Base-by-base conservation (phyloP, 192 early-diverging fungal species). In the Backusella mclennaniae region DNA sequence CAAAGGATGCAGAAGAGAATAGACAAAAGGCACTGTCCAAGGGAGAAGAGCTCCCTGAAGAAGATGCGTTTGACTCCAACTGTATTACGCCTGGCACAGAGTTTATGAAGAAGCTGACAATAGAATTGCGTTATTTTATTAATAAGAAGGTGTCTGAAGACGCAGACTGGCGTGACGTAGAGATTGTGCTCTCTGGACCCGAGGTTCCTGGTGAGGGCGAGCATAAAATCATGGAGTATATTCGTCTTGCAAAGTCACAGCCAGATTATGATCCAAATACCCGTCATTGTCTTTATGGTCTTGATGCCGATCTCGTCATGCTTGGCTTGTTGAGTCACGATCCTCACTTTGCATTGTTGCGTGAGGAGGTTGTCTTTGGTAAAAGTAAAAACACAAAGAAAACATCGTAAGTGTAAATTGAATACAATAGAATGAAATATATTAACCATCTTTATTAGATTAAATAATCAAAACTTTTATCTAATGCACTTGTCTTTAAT, bases 171-270 rank as follows among this genome's bases (percentile, higher is more conserved):
- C 89, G 89, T 79, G 86, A 92, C 73, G 91, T 97, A 41, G 91
- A 97, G 84, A 90, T 99, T 49, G 90, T 99, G 69, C 87, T 99
- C 4, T 98, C 96, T 38, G 98, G 96, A 33, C 96, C 95, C 41
- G 93, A 93, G 56, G 96, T 98, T 0, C 97, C 97, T 17, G 98
- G 98, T 67, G 98, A 99, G 84, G 98, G 98, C 67, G 98, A 99
- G 85, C 98, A 99, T 87, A 99, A 99, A 83, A 98, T 99, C 74
- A 98, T 99, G 98, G 98, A 99, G 82, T 99, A 93, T 73, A 97
- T 99, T 73, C 94, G 98, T 44, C 86, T 92, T 26, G 85, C 93
- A 38, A 93, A 95, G 42, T 90, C 90, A 4, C 92, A 93, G 79
- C 86, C 92, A 21, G 92, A 90, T 36, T 96, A 97, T 76, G 85